Conservation (phyloP, 2,329 filamentous ascomycete species). For the Beauveria bassiana region DNA sequence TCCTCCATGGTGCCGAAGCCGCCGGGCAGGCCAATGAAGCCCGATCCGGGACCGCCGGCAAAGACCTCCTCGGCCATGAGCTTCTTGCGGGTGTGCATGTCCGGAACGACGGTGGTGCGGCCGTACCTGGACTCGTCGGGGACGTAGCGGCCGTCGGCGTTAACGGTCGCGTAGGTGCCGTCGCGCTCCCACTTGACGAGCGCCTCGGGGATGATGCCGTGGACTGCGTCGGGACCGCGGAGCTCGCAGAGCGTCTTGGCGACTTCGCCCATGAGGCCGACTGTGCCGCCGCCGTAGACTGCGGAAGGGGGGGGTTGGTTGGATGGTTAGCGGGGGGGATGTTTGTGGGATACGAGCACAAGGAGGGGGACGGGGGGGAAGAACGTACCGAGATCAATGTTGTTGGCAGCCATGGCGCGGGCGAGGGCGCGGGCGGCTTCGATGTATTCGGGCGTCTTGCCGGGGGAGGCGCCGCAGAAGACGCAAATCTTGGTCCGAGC, state of each 20-base stretch:
- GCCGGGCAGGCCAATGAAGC: slow-evolving; percentile 82
- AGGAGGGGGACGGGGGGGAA: background rate
- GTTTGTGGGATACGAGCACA: background rate
- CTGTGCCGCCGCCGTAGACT: slow-evolving; percentile 93
- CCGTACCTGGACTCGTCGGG: slow-evolving; percentile 65
- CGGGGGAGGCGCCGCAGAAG: slow-evolving; percentile 80
- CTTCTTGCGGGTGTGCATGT: slow-evolving; percentile 95
- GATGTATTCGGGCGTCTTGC: slow-evolving; percentile 66
- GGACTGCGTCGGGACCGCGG: slow-evolving; percentile 71
- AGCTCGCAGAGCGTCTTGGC: slow-evolving; percentile 79
- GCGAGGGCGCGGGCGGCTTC: slow-evolving; percentile 72
- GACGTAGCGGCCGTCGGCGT: slow-evolving; percentile 44
- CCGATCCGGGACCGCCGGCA: slow-evolving; percentile 69
- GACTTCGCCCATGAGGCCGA: slow-evolving; percentile 91
- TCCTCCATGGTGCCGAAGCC: slow-evolving; percentile 96
- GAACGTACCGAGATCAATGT: slow-evolving; percentile 64
- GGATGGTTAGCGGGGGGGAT: slow-evolving; percentile 7
- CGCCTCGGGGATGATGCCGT: slow-evolving; percentile 87
- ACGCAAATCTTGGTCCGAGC: slow-evolving; percentile 69
- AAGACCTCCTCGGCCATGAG: slow-evolving; percentile 89
- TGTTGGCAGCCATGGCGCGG: slow-evolving; percentile 61
- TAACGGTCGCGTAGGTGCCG: slow-evolving; percentile 41
- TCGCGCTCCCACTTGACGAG: slow-evolving; percentile 73
- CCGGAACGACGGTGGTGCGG: slow-evolving; percentile 76
- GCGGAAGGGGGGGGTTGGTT: background rate